Base-by-base conservation (phyloP, 148 eudicot genomes). In the Camellia granthamiana region DNA sequence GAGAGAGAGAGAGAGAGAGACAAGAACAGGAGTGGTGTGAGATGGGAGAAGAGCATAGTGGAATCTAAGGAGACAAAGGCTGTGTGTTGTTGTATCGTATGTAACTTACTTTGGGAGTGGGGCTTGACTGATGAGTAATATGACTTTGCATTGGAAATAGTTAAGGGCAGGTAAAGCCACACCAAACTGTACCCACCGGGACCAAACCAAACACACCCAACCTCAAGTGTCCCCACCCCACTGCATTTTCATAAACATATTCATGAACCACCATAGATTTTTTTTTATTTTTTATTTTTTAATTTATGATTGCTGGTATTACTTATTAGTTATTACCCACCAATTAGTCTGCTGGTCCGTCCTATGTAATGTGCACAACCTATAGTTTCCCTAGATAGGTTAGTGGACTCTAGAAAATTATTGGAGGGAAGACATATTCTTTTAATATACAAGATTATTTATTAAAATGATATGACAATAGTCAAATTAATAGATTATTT, bases 181-280 rank as follows among this genome's bases (percentile, higher is more conserved):
- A 69, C 72, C 71, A 67, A 67, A 67, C 71, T 67, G 71, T 12
- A 67, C 72, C 51, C 43, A 16, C n/a, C 72, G 14, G 14, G 70
- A 30, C 38, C 38, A 67, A 67, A 18, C 70, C 47, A 15, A 43
- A 67, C 70, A 12, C 1, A 16, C 41, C 70, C 46, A 43, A 41
- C 30, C 70, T 38, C 70, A 67, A 41, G 44, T 13, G 41, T 3
- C 7, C 44, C 41, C 15, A 14, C 43, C 3, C 30, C 5, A 11
- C 47, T 30, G 44, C 30, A 3, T 38, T 67, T 30, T 41, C 70
- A 38, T 30, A 12, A 46, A 67, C 44, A 1, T 5, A 41, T 16
- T 46, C 52, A 43, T 69, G 14, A 16, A 6, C 23, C 52, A 43
- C 72, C 23, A 16, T 69, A 2, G 72, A 10, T 47, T 43, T 43